Evolutionary conservation across 2,329 filamentous ascomycete genomes (phyloP).

Genomic region (Didymella exigua): DNA sequence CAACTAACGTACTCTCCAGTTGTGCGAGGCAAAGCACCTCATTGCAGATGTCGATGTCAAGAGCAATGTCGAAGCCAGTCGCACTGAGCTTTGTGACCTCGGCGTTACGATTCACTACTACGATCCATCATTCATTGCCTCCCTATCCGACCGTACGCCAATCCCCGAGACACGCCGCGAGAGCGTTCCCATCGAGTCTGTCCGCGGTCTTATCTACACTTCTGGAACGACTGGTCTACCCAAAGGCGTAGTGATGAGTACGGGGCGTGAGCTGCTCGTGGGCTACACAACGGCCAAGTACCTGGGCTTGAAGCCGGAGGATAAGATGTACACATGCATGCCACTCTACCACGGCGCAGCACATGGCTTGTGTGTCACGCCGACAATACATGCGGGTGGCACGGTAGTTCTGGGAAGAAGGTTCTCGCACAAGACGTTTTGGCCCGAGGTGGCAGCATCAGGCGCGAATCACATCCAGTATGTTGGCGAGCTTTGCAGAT

Average conservation of each 20-base stretch:
- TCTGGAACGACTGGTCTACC: slow-evolving; percentile 46
- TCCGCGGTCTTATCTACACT: slow-evolving; percentile 44
- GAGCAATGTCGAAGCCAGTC: slow-evolving; percentile 51
- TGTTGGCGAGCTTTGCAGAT: slow-evolving; percentile 47
- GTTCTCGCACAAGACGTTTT: slow-evolving; percentile 47
- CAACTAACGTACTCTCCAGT: slow-evolving; percentile 56
- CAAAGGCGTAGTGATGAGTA: slow-evolving; percentile 39
- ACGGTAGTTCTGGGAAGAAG: slow-evolving; percentile 40
- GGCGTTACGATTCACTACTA: slow-evolving; percentile 40
- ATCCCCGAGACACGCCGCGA: slow-evolving; percentile 35
- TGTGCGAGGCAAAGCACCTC: slow-evolving; percentile 55
- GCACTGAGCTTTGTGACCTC: slow-evolving; percentile 28
- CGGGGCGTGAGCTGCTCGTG: slow-evolving; percentile 37
- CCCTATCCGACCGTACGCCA: slow-evolving; percentile 26
- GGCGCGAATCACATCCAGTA: slow-evolving; percentile 46
- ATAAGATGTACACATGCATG: slow-evolving; percentile 47
- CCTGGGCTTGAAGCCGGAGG: slow-evolving; percentile 35
- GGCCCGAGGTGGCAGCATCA: slow-evolving; percentile 43
- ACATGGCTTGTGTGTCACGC: slow-evolving; percentile 38
- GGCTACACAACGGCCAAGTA: slow-evolving; percentile 32
- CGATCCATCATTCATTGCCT: slow-evolving; percentile 32
- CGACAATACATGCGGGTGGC: slow-evolving; percentile 39
- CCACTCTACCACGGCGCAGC: slow-evolving; percentile 47
- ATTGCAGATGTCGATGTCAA: slow-evolving; percentile 55
- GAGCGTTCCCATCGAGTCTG: slow-evolving; percentile 30